These are phyloP conservation scores for Nevesoporus exiguus DNA, from an alignment of 768 basidiomycete species.

Conservation along the genomic window DNA sequence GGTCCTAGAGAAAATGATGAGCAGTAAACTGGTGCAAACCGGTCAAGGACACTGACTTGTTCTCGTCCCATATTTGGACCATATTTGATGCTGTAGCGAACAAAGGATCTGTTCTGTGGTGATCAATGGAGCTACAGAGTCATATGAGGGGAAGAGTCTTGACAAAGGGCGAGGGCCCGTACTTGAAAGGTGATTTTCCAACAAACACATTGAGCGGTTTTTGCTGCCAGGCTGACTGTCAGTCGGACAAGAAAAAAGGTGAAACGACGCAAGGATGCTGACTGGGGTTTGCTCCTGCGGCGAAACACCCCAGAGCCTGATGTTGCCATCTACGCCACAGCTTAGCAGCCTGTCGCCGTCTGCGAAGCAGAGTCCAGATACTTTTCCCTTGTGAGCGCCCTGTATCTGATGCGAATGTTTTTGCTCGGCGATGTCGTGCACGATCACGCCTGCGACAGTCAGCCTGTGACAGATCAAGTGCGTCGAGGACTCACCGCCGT, in stretches of 20 bases:
- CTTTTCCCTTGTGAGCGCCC: slow-evolving; percentile 80
- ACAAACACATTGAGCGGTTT: slow-evolving; percentile 75
- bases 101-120: slow-evolving; percentile 82
- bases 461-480: background rate
- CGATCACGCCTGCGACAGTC: slow-evolving; percentile 61
- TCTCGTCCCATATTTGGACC: slow-evolving; percentile 98
- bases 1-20: slow-evolving; percentile 47
- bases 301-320: slow-evolving; percentile 74
- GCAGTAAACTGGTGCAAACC: background rate
- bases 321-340: slow-evolving; percentile 78
- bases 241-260: background rate
- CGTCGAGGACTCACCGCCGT: slow-evolving; percentile 68
- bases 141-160: background rate
- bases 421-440: slow-evolving; percentile 73
- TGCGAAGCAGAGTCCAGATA: slow-evolving; percentile 77
- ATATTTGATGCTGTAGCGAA: slow-evolving; percentile 93
- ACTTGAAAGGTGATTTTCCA: slow-evolving; percentile 93
- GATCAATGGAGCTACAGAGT: slow-evolving; percentile 77
- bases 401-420: slow-evolving; percentile 54
- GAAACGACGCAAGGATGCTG: slow-evolving; percentile 9
- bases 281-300: slow-evolving; percentile 39
- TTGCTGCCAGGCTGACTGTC: slow-evolving; percentile 27
- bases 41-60: slow-evolving; percentile 49
- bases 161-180: slow-evolving; percentile 19
- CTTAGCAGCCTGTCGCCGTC: slow-evolving; percentile 61